phyloP scores from a whole-genome alignment of 1,284 basidiomycete genomes.

The Ceratobasidium sp. region DNA sequence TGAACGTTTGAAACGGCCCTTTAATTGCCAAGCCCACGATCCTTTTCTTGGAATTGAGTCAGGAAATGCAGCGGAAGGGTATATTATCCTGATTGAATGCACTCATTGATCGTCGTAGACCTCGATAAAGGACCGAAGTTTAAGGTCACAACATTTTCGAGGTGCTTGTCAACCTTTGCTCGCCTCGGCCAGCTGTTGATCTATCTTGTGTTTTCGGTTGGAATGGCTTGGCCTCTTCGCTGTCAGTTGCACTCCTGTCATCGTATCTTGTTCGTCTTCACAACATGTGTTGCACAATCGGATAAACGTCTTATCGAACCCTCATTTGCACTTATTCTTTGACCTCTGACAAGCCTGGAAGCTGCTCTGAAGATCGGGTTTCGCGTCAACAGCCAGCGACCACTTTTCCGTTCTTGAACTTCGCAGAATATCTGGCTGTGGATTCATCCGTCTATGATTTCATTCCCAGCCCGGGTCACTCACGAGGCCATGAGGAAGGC shows the following conservation, averaged over 20 bases:
- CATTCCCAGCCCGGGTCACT: background rate
- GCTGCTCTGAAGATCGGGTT: background rate
- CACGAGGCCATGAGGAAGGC: background rate
- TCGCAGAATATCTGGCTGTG: background rate
- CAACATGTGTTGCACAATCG: background rate
- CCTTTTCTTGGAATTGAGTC: background rate
- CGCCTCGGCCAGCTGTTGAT: background rate
- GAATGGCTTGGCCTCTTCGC: background rate
- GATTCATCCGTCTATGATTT: background rate
- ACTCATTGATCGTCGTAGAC: background rate
- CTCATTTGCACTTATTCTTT: background rate
- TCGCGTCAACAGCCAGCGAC: background rate
- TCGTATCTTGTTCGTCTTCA: background rate
- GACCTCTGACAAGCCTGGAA: background rate
- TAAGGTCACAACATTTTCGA: background rate
- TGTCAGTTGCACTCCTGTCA: background rate
- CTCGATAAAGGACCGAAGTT: background rate
- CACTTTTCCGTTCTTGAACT: background rate
- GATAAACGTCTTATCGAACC: background rate
- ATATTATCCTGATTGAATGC: background rate
- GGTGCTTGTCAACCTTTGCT: background rate
- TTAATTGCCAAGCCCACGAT: slow-evolving; percentile 10
- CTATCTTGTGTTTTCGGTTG: background rate
- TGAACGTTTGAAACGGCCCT: slow-evolving; percentile 1
- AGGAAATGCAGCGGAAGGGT: background rate